Base-by-base conservation (phyloP, 768 basidiomycete genomes). In the Boletellus ananiceps region DNA sequence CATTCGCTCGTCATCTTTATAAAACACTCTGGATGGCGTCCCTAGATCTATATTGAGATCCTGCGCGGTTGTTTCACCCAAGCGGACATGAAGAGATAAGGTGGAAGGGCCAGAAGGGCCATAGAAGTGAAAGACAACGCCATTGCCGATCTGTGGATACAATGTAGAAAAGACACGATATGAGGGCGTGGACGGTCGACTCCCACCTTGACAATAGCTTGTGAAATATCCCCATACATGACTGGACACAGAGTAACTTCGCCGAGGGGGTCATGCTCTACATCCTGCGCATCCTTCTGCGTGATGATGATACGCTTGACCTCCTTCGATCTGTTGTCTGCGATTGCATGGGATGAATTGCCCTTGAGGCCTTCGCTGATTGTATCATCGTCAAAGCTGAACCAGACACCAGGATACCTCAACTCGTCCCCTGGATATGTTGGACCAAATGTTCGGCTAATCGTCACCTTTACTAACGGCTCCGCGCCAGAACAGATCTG, bases 1-100 rank as follows among this genome's bases (percentile, higher is more conserved):
- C 88, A 93, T 91, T 44, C 89, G 73, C 54, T 88, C 84, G 59
- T 94, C 93, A 47, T 93, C 91, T 64, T 93, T 93, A 71, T 90
- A 88, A 66, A 87, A 86, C 43, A 83, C 73, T 27, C 84, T 76
- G 14, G 83, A 70, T 5, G 93, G 91, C 13, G 87, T 76, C 6
- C 93, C 93, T 16, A 95, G 72, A 54, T 90, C 89, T 21, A 86
- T 71, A 2, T 74, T 78, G 39, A 94, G 68, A 64, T 93, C 92
- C 64, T 95, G 89, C 2, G 86, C 83, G 8, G 84, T 91, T 6
- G 89, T 93, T 57, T 81, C 72, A 19, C 88, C 83, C 15, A 96
- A 63, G 18, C 75, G 73, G 42, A 95, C 69, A 36, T 81, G 75
- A 19, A 91, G 57, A 15, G 79, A 75, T 33, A 42, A 52, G 1